Evolutionary conservation across 257 asterid genomes (phyloP).

Genomic region (Plantago ovata): DNA sequence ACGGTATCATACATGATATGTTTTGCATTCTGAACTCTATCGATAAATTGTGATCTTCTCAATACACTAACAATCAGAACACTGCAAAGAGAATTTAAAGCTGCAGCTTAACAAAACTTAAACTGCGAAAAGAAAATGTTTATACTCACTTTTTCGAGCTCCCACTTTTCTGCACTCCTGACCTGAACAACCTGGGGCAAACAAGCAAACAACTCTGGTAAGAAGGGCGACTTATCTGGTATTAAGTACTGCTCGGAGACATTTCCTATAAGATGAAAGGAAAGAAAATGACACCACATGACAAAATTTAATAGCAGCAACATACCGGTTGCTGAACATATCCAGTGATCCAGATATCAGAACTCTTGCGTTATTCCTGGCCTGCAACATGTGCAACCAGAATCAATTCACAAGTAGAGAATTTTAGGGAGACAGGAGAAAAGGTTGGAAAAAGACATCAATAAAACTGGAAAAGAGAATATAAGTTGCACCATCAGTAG

Average conservation of each 20-base stretch:
- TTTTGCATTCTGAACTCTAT: too few species aligned
- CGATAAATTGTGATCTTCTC: too few species aligned
- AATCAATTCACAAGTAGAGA: slow-evolving; percentile 2
- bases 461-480: slow-evolving; percentile 1
- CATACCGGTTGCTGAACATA: slow-evolving; percentile 47
- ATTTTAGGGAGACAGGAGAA: background rate
- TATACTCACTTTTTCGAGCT: slow-evolving; percentile 38
- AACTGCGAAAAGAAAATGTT: background rate
- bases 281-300: background rate
- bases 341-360: slow-evolving; percentile 39
- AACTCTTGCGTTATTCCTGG: slow-evolving; percentile 42
- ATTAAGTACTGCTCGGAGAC: background rate
- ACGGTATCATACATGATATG: too few species aligned
- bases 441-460: background rate
- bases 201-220: slow-evolving; percentile 8
- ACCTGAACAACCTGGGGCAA: slow-evolving; percentile 36
- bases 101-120: too few species aligned
- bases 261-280: background rate
- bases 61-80: too few species aligned
- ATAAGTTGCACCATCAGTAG: background rate
- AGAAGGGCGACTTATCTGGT: slow-evolving; percentile 15
- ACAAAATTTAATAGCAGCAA: slow-evolving; percentile 17
- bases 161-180: slow-evolving; percentile 47
- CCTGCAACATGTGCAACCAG: slow-evolving; percentile 30
- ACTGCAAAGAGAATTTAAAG: too few species aligned